Percentiles rank a stretch among this genome's conserved stretches.
These are phyloP conservation scores for Ormosia semicastrata DNA, from an alignment of 306 rosid species.

Conservation along the genomic window DNA sequence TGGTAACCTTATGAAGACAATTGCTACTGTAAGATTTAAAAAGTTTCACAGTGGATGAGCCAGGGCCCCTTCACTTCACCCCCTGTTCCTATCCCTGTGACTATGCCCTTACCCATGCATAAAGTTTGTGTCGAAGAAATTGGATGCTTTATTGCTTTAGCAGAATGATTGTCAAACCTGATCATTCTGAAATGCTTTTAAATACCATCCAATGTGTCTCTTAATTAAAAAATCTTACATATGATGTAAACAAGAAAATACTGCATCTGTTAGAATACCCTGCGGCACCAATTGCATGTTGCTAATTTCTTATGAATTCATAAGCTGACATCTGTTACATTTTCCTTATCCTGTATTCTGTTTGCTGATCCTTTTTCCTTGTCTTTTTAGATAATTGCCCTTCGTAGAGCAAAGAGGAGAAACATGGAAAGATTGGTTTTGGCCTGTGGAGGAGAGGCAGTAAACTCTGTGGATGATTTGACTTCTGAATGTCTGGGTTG, in stretches of 20 bases:
- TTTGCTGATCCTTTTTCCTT: slow-evolving; percentile 2
- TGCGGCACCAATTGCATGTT: not conserved
- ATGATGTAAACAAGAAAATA: not conserved
- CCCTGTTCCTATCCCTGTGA: not conserved
- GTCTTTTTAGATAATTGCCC: slow-evolving; percentile 74
- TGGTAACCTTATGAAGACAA: not conserved
- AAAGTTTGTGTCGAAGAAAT: not conserved
- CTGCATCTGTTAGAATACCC: not conserved
- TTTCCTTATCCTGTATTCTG: not conserved
- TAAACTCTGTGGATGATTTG: slow-evolving; percentile 89
- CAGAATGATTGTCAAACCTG: not conserved
- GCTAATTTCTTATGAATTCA: not conserved
- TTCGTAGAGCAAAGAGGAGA: slow-evolving; percentile 98
- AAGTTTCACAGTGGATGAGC: not conserved
- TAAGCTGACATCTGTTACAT: not conserved
- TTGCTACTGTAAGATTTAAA: not conserved
- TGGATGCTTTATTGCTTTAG: not conserved
- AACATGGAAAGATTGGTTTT: slow-evolving; percentile 97
- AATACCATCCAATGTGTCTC: not conserved
- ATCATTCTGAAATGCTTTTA: not conserved
- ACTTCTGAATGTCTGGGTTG: slow-evolving; percentile 93
- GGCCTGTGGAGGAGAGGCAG: slow-evolving; percentile 98
- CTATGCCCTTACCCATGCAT: not conserved
- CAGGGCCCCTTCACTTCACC: not conserved
- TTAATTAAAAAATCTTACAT: not conserved